These are phyloP conservation scores for Tetrahymena thermophila DNA, from an alignment of 73 alveolate genomes.

Conservation along the genomic window DNA sequence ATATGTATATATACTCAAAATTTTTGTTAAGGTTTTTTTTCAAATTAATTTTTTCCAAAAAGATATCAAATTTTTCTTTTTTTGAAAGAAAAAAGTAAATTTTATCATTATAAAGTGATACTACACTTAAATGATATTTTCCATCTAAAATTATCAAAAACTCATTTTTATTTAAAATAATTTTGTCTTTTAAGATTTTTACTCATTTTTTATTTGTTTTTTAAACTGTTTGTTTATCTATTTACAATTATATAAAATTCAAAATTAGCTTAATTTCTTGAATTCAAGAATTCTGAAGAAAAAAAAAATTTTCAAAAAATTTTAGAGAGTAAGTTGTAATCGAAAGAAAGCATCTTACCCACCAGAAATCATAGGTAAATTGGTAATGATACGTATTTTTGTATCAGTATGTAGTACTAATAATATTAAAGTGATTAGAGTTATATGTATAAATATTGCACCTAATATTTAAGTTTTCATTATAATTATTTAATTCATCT, in stretches of 20 bases:
- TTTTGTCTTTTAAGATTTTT: not conserved
- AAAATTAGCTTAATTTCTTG: too few relatives aligned
- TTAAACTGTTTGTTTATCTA: too few relatives aligned
- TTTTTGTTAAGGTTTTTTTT: not conserved
- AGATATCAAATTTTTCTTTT: not conserved
- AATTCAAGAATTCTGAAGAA: too few relatives aligned
- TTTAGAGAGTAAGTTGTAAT: not conserved
- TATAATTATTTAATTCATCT: not conserved
- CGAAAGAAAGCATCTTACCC: not conserved
- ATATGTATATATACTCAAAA: not conserved
- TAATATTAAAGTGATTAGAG: not conserved
- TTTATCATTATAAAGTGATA: not conserved
- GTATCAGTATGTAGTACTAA: not conserved
- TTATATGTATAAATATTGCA: not conserved
- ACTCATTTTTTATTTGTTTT: too few relatives aligned
- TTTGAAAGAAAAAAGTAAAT: not conserved
- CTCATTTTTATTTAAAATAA: not conserved
- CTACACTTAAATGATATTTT: too few relatives aligned
- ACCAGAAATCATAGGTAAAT: not conserved
- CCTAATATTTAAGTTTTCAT: not conserved
- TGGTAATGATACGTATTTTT: not conserved
- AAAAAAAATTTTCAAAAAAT: not conserved
- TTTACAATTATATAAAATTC: too few relatives aligned
- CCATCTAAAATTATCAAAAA: too few relatives aligned
- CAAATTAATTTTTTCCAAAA: not conserved